Conservation (phyloP, 495 filamentous ascomycete species). For the Pyrenula massariospora region DNA sequence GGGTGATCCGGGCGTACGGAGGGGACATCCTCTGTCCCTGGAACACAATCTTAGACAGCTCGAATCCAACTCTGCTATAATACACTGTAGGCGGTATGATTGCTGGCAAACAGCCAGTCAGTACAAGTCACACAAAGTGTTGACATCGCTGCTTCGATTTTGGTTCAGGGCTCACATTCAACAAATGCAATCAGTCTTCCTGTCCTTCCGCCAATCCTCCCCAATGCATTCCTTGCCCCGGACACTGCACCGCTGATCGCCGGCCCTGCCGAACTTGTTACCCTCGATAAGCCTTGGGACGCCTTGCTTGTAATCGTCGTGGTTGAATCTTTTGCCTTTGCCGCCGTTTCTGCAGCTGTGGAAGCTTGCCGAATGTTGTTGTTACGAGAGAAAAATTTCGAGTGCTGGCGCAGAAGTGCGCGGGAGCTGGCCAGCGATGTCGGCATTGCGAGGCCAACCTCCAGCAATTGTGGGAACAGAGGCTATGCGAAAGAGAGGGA, state of each 20-base stretch:
- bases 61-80: slow-evolving; percentile 79
- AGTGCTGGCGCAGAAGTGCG: slow-evolving; percentile 47
- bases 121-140: slow-evolving; percentile 13
- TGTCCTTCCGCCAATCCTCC: slow-evolving; percentile 74
- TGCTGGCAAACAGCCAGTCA: slow-evolving; percentile 40
- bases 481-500: not conserved
- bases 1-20: slow-evolving; percentile 54
- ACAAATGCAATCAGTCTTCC: slow-evolving; percentile 68
- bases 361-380: slow-evolving; percentile 49
- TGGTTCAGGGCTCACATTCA: slow-evolving; percentile 56
- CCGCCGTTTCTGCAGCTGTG: slow-evolving; percentile 55
- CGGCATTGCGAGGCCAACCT: not conserved
- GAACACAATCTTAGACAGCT: slow-evolving; percentile 80
- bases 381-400: slow-evolving; percentile 44
- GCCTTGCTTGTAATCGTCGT: slow-evolving; percentile 63
- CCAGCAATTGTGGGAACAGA: not conserved
- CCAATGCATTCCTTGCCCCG: slow-evolving; percentile 48
- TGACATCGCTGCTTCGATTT: slow-evolving; percentile 6
- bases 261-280: slow-evolving; percentile 67
- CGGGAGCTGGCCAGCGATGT: slow-evolving; percentile 23
- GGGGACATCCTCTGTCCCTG: slow-evolving; percentile 82
- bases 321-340: slow-evolving; percentile 55
- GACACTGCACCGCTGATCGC: slow-evolving; percentile 60
- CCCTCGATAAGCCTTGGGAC: slow-evolving; percentile 72
- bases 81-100: slow-evolving; percentile 77